Evolutionary conservation across 768 basidiomycete species (phyloP).

Genomic region (Termitomyces bulborhizus): DNA sequence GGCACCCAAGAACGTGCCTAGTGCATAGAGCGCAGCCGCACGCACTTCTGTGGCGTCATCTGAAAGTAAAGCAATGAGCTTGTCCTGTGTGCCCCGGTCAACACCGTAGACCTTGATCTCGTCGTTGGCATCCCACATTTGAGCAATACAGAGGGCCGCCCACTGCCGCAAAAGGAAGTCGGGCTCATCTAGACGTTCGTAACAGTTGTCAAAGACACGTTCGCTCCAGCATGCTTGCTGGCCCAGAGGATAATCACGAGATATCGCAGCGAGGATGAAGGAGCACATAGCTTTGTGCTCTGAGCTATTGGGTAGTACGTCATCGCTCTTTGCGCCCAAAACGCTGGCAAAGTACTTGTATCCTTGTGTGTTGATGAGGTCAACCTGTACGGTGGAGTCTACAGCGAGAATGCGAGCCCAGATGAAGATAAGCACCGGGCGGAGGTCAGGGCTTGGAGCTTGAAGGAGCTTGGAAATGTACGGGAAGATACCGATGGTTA

Average conservation of each 20-base stretch:
- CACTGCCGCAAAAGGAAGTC: constrained; percentile 95
- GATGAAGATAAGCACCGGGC: constrained; percentile 96
- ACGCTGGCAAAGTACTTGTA: constrained; percentile 85
- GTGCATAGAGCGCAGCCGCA: constrained; percentile 83
- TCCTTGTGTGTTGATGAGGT: constrained; percentile 76
- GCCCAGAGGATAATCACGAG: constrained; percentile 83
- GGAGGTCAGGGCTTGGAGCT: constrained; percentile 91
- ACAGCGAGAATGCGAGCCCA: constrained; percentile 98
- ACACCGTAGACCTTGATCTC: constrained; percentile 85
- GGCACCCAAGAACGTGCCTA: constrained; percentile 92
- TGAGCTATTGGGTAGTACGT: constrained; percentile 80
- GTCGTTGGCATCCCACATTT: constrained; percentile 92
- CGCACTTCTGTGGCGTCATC: constrained; percentile 94
- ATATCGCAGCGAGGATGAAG: constrained; percentile 87
- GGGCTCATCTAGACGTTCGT: constrained; percentile 76
- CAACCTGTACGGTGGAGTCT: constrained; percentile 88
- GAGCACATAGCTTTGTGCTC: constrained; percentile 99
- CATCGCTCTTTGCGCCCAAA: constrained; percentile 62
- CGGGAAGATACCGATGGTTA: constrained; percentile 97
- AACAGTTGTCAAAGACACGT: constrained; percentile 82
- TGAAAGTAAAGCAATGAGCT: constrained; percentile 68
- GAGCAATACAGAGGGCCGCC: constrained; percentile 88
- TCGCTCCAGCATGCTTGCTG: constrained; percentile 82
- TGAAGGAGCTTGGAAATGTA: constrained; percentile 96
- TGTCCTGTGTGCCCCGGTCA: constrained; percentile 73